These are phyloP conservation scores for Primulina eburnea DNA, from an alignment of 257 asterid species.

Conservation along the genomic window DNA sequence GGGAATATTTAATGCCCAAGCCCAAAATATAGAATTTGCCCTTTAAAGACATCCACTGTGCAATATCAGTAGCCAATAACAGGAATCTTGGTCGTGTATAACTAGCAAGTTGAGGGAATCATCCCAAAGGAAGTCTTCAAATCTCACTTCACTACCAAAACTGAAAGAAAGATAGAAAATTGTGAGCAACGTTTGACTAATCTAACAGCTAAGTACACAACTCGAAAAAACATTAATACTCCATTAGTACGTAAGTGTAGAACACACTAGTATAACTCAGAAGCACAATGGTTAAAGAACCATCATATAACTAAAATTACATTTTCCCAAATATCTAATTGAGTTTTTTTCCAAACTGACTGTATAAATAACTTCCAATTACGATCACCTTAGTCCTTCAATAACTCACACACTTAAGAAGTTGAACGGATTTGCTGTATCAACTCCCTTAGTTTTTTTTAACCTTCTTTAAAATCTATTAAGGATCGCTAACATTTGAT, in stretches of 20 bases:
- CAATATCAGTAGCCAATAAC: slow-evolving; percentile 29
- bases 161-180: slow-evolving; percentile 21
- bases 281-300: neutral
- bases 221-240: slow-evolving; percentile 1
- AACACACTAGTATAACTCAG: neutral
- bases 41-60: slow-evolving; percentile 39
- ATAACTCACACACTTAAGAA: slow-evolving; percentile 1
- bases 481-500: neutral
- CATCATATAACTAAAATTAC: neutral
- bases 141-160: slow-evolving; percentile 73
- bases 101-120: slow-evolving; percentile 22
- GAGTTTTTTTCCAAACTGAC: neutral
- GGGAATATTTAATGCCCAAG: slow-evolving; percentile 91
- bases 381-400: neutral
- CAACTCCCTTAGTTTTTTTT: neutral
- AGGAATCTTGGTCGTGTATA: slow-evolving; percentile 11
- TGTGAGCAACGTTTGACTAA: slow-evolving; percentile 22
- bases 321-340: neutral
- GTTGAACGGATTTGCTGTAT: neutral
- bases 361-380: neutral
- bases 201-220: slow-evolving; percentile 15
- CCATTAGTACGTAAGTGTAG: neutral
- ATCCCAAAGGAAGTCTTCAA: slow-evolving; percentile 93
- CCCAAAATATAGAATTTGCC: slow-evolving; percentile 98
- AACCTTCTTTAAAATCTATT: neutral